Conservation (phyloP, 306 rosid genomes). For the cucumber (Cucumis sativus) region DNA sequence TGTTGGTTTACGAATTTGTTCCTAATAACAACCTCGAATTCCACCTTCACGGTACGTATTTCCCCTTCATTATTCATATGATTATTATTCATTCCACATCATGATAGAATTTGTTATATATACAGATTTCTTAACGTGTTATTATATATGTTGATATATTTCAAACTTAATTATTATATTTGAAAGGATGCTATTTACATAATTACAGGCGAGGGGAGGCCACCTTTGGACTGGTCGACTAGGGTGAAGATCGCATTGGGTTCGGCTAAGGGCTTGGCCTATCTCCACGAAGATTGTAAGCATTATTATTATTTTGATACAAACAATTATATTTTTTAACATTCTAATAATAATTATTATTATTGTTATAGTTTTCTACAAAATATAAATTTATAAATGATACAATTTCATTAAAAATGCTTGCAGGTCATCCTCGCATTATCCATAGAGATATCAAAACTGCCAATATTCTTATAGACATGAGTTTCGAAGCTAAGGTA, state of each 20-base stretch:
- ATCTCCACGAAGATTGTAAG: constrained; percentile 92
- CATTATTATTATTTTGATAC: not conserved
- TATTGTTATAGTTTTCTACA: not conserved
- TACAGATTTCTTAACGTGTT: too few relatives aligned
- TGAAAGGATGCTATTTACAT: too few relatives aligned
- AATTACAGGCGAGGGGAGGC: constrained; percentile 31
- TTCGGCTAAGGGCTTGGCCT: constrained; percentile 87
- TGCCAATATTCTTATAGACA: constrained; percentile 67
- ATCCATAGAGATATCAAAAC: constrained; percentile 84
- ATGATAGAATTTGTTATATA: too few relatives aligned
- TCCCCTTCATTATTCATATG: too few relatives aligned
- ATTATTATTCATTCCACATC: too few relatives aligned
- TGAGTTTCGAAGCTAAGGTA: constrained; percentile 78
- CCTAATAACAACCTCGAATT: constrained; percentile 68
- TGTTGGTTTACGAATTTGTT: constrained; percentile 68
- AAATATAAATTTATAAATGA: not conserved
- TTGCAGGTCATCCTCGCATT: constrained; percentile 81
- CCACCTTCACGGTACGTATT: constrained; percentile 60
- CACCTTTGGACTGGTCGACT: constrained; percentile 51
- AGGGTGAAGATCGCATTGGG: constrained; percentile 70
- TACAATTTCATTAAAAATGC: not conserved
- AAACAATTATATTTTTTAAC: not conserved
- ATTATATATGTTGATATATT: too few relatives aligned
- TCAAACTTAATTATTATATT: too few relatives aligned
- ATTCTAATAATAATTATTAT: not conserved